phyloP scores from a whole-genome alignment of 129 eudicot genomes.

The Mikania micrantha region DNA sequence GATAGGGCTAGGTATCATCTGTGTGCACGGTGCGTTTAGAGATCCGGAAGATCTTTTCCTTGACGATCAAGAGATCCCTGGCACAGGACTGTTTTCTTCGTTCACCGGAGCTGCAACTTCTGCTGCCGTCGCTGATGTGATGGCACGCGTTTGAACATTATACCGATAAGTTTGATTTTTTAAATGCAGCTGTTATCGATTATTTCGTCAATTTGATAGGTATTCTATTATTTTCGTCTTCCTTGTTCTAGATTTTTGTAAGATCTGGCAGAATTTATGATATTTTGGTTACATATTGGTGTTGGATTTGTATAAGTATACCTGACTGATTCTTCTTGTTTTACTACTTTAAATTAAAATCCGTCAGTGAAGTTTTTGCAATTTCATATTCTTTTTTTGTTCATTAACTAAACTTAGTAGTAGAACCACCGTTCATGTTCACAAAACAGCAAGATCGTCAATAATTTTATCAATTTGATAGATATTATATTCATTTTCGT shows the following conservation, averaged over 20 bases:
- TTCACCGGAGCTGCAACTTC: slow-evolving; percentile 45
- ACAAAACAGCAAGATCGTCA: too few relatives aligned
- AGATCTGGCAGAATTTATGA: slow-evolving; percentile 13
- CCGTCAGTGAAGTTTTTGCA: slow-evolving; percentile 1
- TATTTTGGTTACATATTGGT: slow-evolving; percentile 20
- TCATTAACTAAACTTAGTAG: too few relatives aligned
- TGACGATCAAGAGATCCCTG: slow-evolving; percentile 55
- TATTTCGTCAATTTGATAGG: slow-evolving; percentile 13
- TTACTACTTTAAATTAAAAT: slow-evolving; percentile 2
- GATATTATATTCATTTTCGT: slow-evolving; percentile 16
- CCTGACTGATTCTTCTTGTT: too few relatives aligned
- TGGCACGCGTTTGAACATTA: slow-evolving; percentile 40
- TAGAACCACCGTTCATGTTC: too few relatives aligned
- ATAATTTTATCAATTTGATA: slow-evolving; percentile 11
- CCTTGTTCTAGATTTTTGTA: slow-evolving; percentile 1
- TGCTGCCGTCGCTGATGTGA: slow-evolving; percentile 42
- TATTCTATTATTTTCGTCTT: slow-evolving; percentile 15
- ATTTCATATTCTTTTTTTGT: background rate
- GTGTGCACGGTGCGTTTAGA: slow-evolving; percentile 78
- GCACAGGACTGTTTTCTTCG: slow-evolving; percentile 49
- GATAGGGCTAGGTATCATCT: slow-evolving; percentile 53
- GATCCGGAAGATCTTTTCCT: slow-evolving; percentile 79
- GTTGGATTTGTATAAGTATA: slow-evolving; percentile 21
- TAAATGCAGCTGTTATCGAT: slow-evolving; percentile 12
- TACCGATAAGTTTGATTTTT: slow-evolving; percentile 20